Base-by-base conservation (phyloP, 1,139 yeast species). In the Williopsis jadinii region DNA sequence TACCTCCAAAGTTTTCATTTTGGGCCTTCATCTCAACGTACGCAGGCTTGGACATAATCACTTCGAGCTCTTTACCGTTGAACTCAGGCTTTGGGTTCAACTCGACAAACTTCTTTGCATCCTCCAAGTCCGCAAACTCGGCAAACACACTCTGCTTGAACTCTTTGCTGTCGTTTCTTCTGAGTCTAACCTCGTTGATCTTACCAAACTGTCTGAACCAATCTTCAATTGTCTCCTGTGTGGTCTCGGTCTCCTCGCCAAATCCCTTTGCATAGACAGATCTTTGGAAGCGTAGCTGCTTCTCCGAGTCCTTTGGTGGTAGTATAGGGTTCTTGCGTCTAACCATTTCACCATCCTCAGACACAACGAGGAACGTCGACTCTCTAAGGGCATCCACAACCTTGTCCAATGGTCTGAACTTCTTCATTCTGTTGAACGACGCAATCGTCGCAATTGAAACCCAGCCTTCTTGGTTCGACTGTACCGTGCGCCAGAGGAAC, bases 381-480 rank as follows among this genome's bases (percentile, higher is more conserved):
- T 69, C 64, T 57, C 78, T 77, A 56, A 92, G 71, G 1, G 95
- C 95, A 36, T 77, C 85, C 45, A 85, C 86, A 33, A 92, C 86
- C 47, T 77, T 77, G 45, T 85, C 88, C 52, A 84, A 73, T 32
- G 97, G 97, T 63, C 95, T 77, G 70, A 80, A 92, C 62, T 86
- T 88, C 66, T 87, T 85, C 97, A 92, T 92, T 66, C 98, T 80
- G 58, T 88, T 84, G 63, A 92, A 92, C 32, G 88, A 82, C 49
- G 94, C 87, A 59, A 92, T 81, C 42, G 95, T 84, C 54, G 83
- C 77, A 58, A 92, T 84, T 54, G 95, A 95, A 38, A 92, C 95
- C 97, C 97, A 92, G 30, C 96, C 96, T 37, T 66, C 68, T 48
- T 86, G 87, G 60, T 87, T 87, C 53, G 94, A 82, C 61, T 84